phyloP scores from a whole-genome alignment of 441 rosid genomes.

The Euphorbia schlechtendalii region DNA sequence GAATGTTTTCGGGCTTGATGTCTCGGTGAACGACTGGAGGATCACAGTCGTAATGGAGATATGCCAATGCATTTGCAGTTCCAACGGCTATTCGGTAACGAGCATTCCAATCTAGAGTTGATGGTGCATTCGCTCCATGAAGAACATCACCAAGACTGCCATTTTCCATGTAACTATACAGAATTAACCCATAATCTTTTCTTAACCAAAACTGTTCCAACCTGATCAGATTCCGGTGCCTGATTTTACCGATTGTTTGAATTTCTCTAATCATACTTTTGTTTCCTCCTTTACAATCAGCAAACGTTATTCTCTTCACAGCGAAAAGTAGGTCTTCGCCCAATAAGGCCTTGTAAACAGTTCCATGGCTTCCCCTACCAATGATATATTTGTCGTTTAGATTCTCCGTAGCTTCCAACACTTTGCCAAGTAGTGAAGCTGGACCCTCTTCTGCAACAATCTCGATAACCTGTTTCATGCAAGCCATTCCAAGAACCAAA shows the following conservation, averaged over 20 bases:
- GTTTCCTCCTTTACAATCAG: constrained; percentile 39
- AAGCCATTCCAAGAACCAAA: constrained; percentile 34
- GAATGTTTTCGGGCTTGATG: constrained; percentile 75
- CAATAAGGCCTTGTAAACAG: constrained; percentile 53
- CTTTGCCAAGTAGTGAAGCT: constrained; percentile 40
- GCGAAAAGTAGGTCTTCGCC: constrained; percentile 43
- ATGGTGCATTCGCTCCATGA: constrained; percentile 31
- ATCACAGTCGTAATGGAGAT: constrained; percentile 74
- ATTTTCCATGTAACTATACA: constrained; percentile 61
- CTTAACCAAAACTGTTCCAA: constrained; percentile 75
- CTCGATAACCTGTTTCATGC: constrained; percentile 28
- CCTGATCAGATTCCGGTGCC: constrained; percentile 65
- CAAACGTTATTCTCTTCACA: constrained; percentile 48
- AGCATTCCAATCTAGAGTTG: constrained; percentile 48
- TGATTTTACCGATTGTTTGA: constrained; percentile 48
- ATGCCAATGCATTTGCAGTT: constrained; percentile 64
- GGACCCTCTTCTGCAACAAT: constrained; percentile 40
- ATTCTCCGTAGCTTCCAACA: constrained; percentile 63
- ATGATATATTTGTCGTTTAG: constrained; percentile 51
- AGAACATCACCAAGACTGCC: constrained; percentile 71
- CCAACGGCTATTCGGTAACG: constrained; percentile 62
- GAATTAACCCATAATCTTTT: constrained; percentile 58
- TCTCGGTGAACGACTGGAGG: constrained; percentile 72
- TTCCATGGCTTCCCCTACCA: constrained; percentile 78
- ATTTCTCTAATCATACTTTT: constrained; percentile 61